Percentiles rank a stretch among this genome's conserved stretches.
phyloP scores from a whole-genome alignment of 495 filamentous ascomycete species.

The Chaetomium cochliodes region DNA sequence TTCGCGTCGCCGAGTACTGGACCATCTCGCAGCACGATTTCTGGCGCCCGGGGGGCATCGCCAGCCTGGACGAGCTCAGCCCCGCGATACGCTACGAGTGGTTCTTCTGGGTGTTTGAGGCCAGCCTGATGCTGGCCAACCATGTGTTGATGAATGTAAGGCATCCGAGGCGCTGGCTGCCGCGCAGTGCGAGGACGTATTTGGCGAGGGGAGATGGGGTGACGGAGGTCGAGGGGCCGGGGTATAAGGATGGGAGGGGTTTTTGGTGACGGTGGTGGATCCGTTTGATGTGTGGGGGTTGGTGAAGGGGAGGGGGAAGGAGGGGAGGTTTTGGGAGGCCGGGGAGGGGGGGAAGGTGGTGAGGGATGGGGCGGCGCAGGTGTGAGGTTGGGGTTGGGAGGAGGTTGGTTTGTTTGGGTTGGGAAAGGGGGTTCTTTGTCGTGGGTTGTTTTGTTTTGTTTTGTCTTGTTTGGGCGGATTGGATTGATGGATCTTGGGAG shows the following conservation, averaged over 20 bases:
- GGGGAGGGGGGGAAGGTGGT: constrained; percentile 14
- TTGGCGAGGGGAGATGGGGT: constrained; percentile 59
- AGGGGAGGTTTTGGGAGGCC: constrained; percentile 57
- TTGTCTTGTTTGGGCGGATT: not conserved
- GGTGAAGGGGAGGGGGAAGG: constrained; percentile 50
- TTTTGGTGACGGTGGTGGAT: constrained; percentile 59
- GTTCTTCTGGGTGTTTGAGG: constrained; percentile 74
- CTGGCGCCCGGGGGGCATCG: constrained; percentile 25
- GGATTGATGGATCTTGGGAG: not conserved
- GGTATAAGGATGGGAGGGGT: constrained; percentile 57
- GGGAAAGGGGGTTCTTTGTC: not conserved
- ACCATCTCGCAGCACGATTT: constrained; percentile 39
- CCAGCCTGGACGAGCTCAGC: constrained; percentile 40
- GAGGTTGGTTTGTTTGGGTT: not conserved
- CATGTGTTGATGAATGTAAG: constrained; percentile 59
- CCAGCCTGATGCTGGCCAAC: constrained; percentile 62
- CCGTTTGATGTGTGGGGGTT: constrained; percentile 66
- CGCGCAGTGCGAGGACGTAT: constrained; percentile 62
- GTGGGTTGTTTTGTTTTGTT: not conserved
- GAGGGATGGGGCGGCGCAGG: constrained; percentile 2
- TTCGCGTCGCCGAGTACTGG: constrained; percentile 65
- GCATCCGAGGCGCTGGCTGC: constrained; percentile 62
- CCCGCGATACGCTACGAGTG: constrained; percentile 64
- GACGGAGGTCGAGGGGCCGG: constrained; percentile 63
- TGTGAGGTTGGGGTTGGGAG: not conserved